Evolutionary conservation across 345 rosid genomes (phyloP).

Genomic region (Pugionium cornutum): DNA sequence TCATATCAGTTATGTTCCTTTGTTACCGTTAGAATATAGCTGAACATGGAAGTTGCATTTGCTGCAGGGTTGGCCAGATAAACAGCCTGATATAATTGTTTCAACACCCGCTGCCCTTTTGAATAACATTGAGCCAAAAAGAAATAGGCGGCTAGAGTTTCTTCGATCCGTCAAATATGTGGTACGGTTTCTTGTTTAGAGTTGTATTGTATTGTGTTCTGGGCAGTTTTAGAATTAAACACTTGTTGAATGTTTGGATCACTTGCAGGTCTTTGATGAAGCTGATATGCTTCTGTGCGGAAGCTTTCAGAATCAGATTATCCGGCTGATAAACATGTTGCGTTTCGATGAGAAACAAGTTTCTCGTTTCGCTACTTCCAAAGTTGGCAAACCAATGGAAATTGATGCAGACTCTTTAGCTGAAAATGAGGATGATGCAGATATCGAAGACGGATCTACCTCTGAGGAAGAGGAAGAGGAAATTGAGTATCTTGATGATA

Average conservation of each 20-base stretch:
- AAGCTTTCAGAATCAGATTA: conserved; percentile 84
- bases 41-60: conserved; percentile 18
- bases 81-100: conserved; percentile 68
- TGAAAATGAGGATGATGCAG: conserved; percentile 42
- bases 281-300: conserved; percentile 97
- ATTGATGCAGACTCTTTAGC: conserved; percentile 37
- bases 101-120: conserved; percentile 90
- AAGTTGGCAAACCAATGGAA: conserved; percentile 37
- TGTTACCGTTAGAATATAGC: conserved; percentile 11
- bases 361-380: conserved; percentile 49
- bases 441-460: conserved; percentile 33
- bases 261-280: conserved; percentile 88
- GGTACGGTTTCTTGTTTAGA: conserved; percentile 47
- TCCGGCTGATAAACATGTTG: conserved; percentile 78
- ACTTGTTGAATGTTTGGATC: conserved; percentile 17
- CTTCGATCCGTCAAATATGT: conserved; percentile 72
- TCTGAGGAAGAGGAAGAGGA: conserved; percentile 48
- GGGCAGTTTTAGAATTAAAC: background rate
- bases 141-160: conserved; percentile 51
- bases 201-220: conserved; percentile 44
- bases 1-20: too few species aligned
- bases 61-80: conserved; percentile 91
- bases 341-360: conserved; percentile 77
- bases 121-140: conserved; percentile 71
- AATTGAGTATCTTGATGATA: conserved; percentile 45